phyloP scores from a whole-genome alignment of 2,329 filamentous ascomycete genomes.

The Fusarium xyrophilum region DNA sequence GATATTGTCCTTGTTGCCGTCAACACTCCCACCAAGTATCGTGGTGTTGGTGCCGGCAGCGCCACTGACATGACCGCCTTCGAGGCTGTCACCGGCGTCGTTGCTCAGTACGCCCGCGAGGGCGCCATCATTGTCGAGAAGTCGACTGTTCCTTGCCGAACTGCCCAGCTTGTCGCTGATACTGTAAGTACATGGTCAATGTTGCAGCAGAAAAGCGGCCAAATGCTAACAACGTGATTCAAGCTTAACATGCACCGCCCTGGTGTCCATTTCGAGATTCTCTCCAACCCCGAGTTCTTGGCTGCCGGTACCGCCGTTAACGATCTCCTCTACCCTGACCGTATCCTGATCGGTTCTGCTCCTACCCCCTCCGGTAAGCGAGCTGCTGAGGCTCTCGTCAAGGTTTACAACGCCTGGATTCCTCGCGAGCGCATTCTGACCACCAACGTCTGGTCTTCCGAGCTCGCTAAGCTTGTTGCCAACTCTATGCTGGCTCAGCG shows the following conservation, averaged over 20 bases:
- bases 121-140: slow-evolving; percentile 83
- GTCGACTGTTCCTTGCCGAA: slow-evolving; percentile 79
- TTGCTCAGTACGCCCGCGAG: slow-evolving; percentile 69
- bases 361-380: slow-evolving; percentile 64
- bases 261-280: slow-evolving; percentile 72
- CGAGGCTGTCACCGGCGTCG: slow-evolving; percentile 71
- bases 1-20: slow-evolving; percentile 79
- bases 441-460: slow-evolving; percentile 78
- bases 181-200: slow-evolving; percentile 58
- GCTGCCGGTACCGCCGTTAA: slow-evolving; percentile 78
- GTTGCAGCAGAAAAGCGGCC: neutral
- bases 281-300: slow-evolving; percentile 84
- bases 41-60: slow-evolving; percentile 71
- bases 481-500: slow-evolving; percentile 83
- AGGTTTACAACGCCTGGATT: slow-evolving; percentile 76
- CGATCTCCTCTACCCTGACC: slow-evolving; percentile 73
- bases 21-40: slow-evolving; percentile 79
- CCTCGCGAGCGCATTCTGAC: slow-evolving; percentile 70
- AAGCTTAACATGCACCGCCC: slow-evolving; percentile 67
- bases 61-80: slow-evolving; percentile 77
- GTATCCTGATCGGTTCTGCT: slow-evolving; percentile 76
- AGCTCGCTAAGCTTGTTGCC: slow-evolving; percentile 78
- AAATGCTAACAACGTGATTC: neutral
- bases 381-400: slow-evolving; percentile 69
- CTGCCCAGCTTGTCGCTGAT: slow-evolving; percentile 71